Evolutionary conservation across 2,329 filamentous ascomycete genomes (phyloP), one percentile per base, ranked within the genome.

Genomic region (Shiraia bambusicola): DNA sequence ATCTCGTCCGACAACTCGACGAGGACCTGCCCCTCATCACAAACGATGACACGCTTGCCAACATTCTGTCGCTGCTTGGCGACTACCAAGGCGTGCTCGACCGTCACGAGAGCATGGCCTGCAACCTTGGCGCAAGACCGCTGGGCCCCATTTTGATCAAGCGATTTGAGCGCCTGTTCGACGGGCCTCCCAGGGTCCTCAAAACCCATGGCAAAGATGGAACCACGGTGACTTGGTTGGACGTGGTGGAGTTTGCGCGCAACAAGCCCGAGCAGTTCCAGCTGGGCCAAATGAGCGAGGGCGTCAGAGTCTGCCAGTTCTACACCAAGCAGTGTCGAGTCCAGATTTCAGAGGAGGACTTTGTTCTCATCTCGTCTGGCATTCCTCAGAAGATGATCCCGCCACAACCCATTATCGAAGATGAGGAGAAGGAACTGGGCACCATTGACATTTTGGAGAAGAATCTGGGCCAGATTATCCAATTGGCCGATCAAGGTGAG

Each of bases 331-430:
- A 90, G 47, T 79, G 84, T 52, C 81, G 87, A 34, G 85, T 94
- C 7, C 88, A 95, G 70, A 92, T 95, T 47, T 83, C 82, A 13
- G 88, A 94, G 66, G 88, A 94, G 64, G 89, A 95, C 63, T 95
- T 85, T 76, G 79, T 90, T 29, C 73, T 95, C 52, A 91, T 95
- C 52, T 82, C 83, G 40, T 91, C 87, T 28, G 88, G 89, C 19
- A 87, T 88, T 52, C 81, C 91, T 9, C 87, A 94, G 66, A 84
- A 88, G 61, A 80, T 90, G 69, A 88, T 90, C 13, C 85, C 88
- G 2, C 84, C 86, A 11, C 83, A 91, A 50, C 88, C 88, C 1
- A 84, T 93, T 34, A 82, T 87, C 44, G 88, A 94, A 61, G 89
- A 95, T 61, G 90, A 95, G 69, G 82, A 85, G 62, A 88, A 89